These are phyloP conservation scores for Tothia fuscella DNA, from an alignment of 2,329 filamentous ascomycete species.

Conservation along the genomic window DNA sequence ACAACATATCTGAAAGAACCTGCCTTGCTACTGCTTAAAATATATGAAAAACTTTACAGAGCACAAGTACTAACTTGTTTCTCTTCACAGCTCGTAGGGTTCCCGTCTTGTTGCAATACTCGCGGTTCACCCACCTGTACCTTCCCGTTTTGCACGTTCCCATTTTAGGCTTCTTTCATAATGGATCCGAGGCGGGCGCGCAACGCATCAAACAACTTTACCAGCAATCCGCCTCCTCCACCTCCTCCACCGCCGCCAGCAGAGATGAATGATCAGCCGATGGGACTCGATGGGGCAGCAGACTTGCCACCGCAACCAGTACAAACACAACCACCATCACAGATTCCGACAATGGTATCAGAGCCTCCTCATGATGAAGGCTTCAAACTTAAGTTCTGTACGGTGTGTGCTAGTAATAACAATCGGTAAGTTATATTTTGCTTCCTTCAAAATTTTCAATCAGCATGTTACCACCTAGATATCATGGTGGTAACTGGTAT, in stretches of 20 bases:
- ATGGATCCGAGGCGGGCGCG: constrained; percentile 1
- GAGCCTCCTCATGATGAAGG: constrained; percentile 30
- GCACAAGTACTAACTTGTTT: constrained; percentile 2
- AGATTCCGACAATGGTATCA: constrained; percentile 9
- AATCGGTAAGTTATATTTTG: constrained; percentile 54
- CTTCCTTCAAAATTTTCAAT: too few relatives aligned
- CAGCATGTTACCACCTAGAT: too few relatives aligned
- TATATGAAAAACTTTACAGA: not conserved
- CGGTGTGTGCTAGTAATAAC: constrained; percentile 97
- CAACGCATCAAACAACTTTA: not conserved
- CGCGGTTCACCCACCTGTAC: not conserved
- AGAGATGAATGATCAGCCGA: constrained; percentile 18
- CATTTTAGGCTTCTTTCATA: not conserved
- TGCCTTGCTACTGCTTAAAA: not conserved
- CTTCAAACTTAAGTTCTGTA: constrained; percentile 95
- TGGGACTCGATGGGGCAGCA: not conserved
- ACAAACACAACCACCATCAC: too few relatives aligned
- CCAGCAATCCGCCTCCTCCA: constrained; percentile 38
- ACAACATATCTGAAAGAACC: constrained; percentile 4
- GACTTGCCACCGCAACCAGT: constrained; percentile 1
- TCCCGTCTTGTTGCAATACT: not conserved
- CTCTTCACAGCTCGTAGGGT: too few relatives aligned
- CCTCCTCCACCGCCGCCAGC: constrained; percentile 23
- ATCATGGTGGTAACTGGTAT: too few relatives aligned
- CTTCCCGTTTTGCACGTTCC: constrained; percentile 1